phyloP scores from a whole-genome alignment of 805 yeast genomes.

The Wickerhamiella azyma region DNA sequence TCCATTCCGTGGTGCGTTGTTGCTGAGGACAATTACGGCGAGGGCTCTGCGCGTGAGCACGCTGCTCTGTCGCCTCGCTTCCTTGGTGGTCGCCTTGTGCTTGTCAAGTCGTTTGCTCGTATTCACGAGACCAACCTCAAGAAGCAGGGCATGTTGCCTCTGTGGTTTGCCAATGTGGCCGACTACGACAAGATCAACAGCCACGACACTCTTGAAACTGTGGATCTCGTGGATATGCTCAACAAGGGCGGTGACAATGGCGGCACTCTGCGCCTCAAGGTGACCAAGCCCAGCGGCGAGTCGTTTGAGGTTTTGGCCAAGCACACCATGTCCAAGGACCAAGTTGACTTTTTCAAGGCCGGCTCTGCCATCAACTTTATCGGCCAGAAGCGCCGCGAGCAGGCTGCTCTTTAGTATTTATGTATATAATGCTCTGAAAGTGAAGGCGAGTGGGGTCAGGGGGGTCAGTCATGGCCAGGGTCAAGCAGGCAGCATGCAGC shows the following conservation, averaged over 20 bases:
- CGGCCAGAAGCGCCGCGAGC: slow-evolving; percentile 34
- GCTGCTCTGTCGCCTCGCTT: slow-evolving; percentile 94
- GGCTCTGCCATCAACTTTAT: slow-evolving; percentile 94
- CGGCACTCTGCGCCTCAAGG: slow-evolving; percentile 56
- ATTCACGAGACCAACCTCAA: slow-evolving; percentile 96
- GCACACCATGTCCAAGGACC: slow-evolving; percentile 96
- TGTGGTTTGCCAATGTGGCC: slow-evolving; percentile 77
- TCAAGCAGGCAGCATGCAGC: no score
- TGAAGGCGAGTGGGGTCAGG: background rate
- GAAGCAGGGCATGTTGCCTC: slow-evolving; percentile 95
- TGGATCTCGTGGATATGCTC: slow-evolving; percentile 61
- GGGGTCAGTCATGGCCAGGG: background rate
- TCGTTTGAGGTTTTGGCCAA: slow-evolving; percentile 57
- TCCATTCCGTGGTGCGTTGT: slow-evolving; percentile 82
- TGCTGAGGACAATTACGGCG: slow-evolving; percentile 97
- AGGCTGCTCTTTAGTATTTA: background rate
- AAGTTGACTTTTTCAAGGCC: slow-evolving; percentile 88
- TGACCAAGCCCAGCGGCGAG: slow-evolving; percentile 61
- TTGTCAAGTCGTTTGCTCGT: slow-evolving; percentile 93
- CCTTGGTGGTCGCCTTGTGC: slow-evolving; percentile 77
- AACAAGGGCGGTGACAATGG: slow-evolving; percentile 79
- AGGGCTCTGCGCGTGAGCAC: slow-evolving; percentile 98
- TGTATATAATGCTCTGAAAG: background rate
- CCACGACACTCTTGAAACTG: slow-evolving; percentile 66
- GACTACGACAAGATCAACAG: slow-evolving; percentile 74